Evolutionary conservation across 306 rosid species (phyloP), one percentile per base, ranked within the genome.

Genomic region (Rosa lucieae): DNA sequence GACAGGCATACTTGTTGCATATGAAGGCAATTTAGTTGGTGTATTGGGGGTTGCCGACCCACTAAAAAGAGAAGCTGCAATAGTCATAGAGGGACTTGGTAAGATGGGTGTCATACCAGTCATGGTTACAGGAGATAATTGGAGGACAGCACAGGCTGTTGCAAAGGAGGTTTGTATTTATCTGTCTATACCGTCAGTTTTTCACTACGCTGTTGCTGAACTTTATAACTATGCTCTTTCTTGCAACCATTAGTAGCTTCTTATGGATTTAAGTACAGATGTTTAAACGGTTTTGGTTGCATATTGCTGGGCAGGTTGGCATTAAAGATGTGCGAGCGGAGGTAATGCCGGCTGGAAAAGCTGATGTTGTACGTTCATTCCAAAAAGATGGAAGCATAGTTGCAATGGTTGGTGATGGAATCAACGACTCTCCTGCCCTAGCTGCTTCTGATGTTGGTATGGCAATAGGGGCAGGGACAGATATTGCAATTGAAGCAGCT

Each of bases 351-450:
- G 97, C 97, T 0, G 99, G 98, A 83, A 95, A 95, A 84, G 99
- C 97, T 0, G 96, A 93, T 20, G 95, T 88, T 32, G 78, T 95
- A 18, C 89, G 82, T 3, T 91, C 90, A 18, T 93, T 95, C 74
- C 98, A 95, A 73, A 87, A 83, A n/a, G 89, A 91, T 77, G 97
- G 99, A 83, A 89, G 92, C 82, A 72, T 76, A 61, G 98, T 95
- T 49, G 99, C 99, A 21, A 95, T 93, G 99, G 99, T 95, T 72
- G 99, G 99, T 14, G 99, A 95, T 32, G 99, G 99, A 7, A 93
- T 95, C 89, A 95, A 93, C 14, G 99, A 95, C 73, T 95, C 99
- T 67, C 99, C 99, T 1, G 99, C 98, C 42, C 81, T 95, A 77
- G 99, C 97, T 66, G 98, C 97, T 62, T 86, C 99, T 11, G 98